phyloP scores from a whole-genome alignment of 257 asterid genomes.

The Leptodermis oblonga region DNA sequence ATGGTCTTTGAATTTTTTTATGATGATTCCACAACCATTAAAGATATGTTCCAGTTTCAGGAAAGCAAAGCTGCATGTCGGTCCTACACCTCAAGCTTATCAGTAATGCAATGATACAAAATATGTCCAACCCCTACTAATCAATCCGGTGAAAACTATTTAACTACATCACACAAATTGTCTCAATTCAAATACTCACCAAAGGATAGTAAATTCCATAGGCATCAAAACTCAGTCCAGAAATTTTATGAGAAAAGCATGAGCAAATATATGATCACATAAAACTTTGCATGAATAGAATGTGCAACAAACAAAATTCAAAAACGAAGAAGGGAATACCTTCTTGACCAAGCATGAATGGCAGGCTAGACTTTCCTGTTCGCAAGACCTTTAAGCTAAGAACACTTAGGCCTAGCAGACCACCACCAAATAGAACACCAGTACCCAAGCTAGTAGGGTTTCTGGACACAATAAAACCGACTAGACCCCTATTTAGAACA shows the following conservation, averaged over 20 bases:
- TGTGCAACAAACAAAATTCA: neutral
- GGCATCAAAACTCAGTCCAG: neutral
- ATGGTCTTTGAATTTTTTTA: neutral
- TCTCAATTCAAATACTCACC: neutral
- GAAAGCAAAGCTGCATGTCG: neutral
- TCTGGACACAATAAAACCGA: conserved; percentile 70
- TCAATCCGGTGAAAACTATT: neutral
- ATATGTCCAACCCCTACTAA: neutral
- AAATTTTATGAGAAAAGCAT: too few relatives aligned
- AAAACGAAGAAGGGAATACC: conserved; percentile 38
- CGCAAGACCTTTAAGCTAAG: conserved; percentile 82
- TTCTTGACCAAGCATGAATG: conserved; percentile 90
- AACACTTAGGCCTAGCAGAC: conserved; percentile 77
- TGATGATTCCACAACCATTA: neutral
- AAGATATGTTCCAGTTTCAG: neutral
- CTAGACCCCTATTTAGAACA: conserved; percentile 67
- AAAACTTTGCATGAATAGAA: neutral
- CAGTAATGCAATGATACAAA: neutral
- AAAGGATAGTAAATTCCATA: neutral
- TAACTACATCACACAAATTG: neutral
- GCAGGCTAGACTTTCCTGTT: conserved; percentile 90
- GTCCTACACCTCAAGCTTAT: neutral
- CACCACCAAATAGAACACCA: conserved; percentile 75
- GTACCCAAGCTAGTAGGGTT: conserved; percentile 49
- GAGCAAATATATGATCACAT: neutral